A percentile compares a stretch with the other conserved stretches of the same genome.
Conservation (phyloP, 805 yeast species). For the Schizosaccharomyces osmophilus region DNA sequence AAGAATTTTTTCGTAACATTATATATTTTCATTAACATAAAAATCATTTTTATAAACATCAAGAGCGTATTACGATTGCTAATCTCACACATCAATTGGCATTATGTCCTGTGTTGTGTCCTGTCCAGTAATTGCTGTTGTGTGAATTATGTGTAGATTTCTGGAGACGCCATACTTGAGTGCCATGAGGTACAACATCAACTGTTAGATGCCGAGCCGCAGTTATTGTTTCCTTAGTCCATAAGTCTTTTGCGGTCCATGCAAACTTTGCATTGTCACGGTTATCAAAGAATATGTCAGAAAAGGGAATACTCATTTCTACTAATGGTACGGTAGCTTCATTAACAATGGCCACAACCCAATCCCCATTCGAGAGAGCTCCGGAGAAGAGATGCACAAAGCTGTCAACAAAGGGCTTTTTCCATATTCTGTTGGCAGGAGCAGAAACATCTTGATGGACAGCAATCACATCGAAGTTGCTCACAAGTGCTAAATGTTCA, state of each 20-base stretch:
- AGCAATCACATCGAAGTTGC: background rate
- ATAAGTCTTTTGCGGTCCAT: background rate
- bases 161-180: background rate
- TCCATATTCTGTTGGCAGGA: background rate
- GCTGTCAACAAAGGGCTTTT: background rate
- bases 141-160: background rate
- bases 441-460: background rate
- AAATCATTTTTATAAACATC: too few species aligned
- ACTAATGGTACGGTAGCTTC: background rate
- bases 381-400: background rate
- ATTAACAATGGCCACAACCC: background rate
- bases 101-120: too few species aligned
- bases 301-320: background rate
- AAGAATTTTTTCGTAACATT: too few species aligned
- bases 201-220: background rate
- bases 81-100: too few species aligned
- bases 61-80: too few species aligned
- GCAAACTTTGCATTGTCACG: background rate
- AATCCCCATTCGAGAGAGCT: background rate
- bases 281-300: background rate
- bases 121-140: too few species aligned
- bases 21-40: too few species aligned
- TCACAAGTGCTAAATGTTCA: slow-evolving; percentile 9
- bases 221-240: background rate
- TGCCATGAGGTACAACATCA: background rate